Evolutionary conservation across 306 rosid species (phyloP).

Genomic region (Albizia julibrissin): DNA sequence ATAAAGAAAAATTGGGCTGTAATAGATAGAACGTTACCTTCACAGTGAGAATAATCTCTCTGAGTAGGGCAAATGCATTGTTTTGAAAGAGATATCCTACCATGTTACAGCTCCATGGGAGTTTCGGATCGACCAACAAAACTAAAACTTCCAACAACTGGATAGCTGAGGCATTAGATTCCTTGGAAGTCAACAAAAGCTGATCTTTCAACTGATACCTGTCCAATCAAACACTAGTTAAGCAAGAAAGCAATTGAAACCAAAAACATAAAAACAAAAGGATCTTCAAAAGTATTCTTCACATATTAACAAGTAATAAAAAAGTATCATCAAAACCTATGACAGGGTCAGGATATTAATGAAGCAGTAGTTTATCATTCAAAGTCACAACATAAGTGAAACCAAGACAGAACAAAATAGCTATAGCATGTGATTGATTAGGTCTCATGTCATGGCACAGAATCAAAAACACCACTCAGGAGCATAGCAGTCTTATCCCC

Average conservation of each 20-base stretch:
- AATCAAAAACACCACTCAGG: conserved; percentile 2
- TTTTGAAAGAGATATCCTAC: conserved; percentile 72
- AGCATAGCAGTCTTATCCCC: background rate
- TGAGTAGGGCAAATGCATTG: conserved; percentile 60
- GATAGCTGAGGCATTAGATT: conserved; percentile 48
- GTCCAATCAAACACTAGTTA: conserved; percentile 43
- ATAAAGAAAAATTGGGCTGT: background rate
- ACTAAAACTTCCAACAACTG: conserved; percentile 70
- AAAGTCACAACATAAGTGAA: background rate
- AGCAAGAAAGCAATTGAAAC: conserved; percentile 36
- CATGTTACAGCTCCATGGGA: conserved; percentile 88
- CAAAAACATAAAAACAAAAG: background rate
- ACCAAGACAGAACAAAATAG: background rate
- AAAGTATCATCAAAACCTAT: conserved; percentile 11
- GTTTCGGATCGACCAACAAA: conserved; percentile 65
- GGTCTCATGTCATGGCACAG: background rate
- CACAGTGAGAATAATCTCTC: conserved; percentile 72
- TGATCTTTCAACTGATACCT: conserved; percentile 72
- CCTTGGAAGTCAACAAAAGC: conserved; percentile 58
- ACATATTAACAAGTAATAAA: background rate
- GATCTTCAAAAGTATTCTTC: background rate
- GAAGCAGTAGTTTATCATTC: background rate
- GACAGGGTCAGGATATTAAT: background rate
- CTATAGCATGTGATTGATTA: background rate
- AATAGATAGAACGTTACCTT: conserved; percentile 54